phyloP scores from a whole-genome alignment of 2,329 filamentous ascomycete species.

The Talaromyces sp. region DNA sequence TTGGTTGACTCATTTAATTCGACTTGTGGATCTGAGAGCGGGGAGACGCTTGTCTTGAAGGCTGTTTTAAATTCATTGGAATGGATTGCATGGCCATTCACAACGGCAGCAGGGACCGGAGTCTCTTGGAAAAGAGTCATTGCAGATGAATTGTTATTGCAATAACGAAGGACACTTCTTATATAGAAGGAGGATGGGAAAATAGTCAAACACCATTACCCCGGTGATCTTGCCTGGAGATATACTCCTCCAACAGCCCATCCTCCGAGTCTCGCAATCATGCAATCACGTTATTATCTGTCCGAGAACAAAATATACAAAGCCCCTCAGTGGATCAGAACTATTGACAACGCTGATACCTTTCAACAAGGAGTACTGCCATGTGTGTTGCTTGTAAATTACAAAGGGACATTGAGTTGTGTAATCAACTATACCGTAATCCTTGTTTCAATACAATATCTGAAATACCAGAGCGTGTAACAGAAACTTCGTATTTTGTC shows the following conservation, averaged over 20 bases:
- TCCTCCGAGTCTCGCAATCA: not conserved
- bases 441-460: not conserved
- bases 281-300: constrained; percentile 9
- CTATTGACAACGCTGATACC: not conserved
- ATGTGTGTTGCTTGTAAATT: not conserved
- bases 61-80: not conserved
- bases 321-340: constrained; percentile 12
- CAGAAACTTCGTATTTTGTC: not conserved
- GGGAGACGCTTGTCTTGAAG: not conserved
- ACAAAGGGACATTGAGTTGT: not conserved
- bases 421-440: not conserved
- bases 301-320: not conserved
- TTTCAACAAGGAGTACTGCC: not conserved
- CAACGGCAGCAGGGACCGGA: not conserved
- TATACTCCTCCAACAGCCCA: not conserved
- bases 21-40: not conserved
- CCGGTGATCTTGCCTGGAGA: not conserved
- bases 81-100: not conserved
- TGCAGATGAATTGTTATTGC: not conserved
- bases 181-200: too few species aligned
- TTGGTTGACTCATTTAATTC: not conserved
- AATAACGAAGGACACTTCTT: not conserved
- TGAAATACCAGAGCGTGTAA: not conserved
- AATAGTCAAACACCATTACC: not conserved
- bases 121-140: constrained; percentile 2